A percentile compares a stretch with the other conserved stretches of the same genome.
These are phyloP conservation scores for Capsicum pubescens DNA, from an alignment of 257 asterid species.

Conservation along the genomic window DNA sequence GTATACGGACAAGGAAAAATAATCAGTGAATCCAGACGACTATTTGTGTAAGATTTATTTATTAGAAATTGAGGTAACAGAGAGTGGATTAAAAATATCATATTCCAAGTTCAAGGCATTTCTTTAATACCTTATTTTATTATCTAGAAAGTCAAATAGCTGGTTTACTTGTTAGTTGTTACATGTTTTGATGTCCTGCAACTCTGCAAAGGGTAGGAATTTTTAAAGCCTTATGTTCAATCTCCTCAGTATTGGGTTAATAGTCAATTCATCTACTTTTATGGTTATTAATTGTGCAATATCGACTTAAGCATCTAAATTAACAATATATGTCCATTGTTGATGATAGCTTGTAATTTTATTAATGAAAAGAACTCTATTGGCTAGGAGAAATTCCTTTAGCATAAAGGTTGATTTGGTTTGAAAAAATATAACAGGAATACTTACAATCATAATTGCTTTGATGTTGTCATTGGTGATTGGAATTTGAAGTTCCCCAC, in stretches of 20 bases:
- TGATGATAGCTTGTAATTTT: neutral
- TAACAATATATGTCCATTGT: neutral
- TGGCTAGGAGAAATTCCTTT: neutral
- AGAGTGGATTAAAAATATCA: neutral
- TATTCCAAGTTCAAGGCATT: neutral
- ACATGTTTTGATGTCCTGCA: neutral
- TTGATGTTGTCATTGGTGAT: slow-evolving; percentile 35
- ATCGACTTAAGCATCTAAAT: too few relatives aligned
- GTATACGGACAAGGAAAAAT: too few relatives aligned
- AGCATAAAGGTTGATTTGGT: neutral
- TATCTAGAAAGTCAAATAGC: neutral
- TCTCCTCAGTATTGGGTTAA: neutral
- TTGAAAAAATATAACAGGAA: neutral
- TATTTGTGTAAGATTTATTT: neutral
- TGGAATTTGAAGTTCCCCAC: slow-evolving; percentile 20
- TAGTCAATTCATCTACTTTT: neutral
- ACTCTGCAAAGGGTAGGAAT: neutral
- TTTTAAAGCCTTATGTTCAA: neutral
- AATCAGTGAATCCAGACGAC: too few relatives aligned
- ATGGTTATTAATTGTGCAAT: neutral
- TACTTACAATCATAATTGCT: slow-evolving; percentile 32
- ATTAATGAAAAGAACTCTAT: neutral
- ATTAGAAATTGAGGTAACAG: neutral
- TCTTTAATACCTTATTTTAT: neutral
- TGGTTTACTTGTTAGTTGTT: too few relatives aligned